A percentile compares a stretch with the other conserved stretches of the same genome.
These are phyloP conservation scores for Selaginella tamariscina DNA, from an alignment of 75 land plant genomes.

Conservation along the genomic window DNA sequence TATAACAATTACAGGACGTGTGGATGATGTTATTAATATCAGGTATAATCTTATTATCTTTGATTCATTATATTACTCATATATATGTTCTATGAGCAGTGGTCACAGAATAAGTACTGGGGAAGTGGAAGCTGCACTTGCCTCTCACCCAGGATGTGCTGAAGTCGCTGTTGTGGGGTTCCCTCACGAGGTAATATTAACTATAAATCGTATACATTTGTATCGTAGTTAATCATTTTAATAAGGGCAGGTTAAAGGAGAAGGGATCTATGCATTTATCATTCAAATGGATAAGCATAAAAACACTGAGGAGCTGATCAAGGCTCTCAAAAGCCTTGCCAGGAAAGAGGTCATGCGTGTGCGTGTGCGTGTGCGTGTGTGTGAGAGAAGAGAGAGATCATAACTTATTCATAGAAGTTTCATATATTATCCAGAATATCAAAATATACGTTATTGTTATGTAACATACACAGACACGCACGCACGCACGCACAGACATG, in stretches of 20 bases:
- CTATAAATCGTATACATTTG: not conserved
- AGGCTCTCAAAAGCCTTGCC: not conserved
- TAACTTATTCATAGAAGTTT: not conserved
- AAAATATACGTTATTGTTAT: too few species aligned
- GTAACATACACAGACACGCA: too few species aligned
- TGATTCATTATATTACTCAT: too few species aligned
- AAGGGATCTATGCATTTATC: slow-evolving; percentile 22
- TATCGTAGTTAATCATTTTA: slow-evolving; percentile 4
- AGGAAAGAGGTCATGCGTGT: slow-evolving; percentile 16
- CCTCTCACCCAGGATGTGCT: slow-evolving; percentile 17
- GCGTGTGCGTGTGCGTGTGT: not conserved
- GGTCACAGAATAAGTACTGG: slow-evolving; percentile 29
- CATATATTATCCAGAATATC: not conserved
- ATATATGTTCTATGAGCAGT: too few species aligned
- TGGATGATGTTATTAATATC: slow-evolving; percentile 32
- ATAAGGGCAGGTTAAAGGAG: slow-evolving; percentile 26
- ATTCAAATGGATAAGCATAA: slow-evolving; percentile 8
- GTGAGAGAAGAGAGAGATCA: not conserved
- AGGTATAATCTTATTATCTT: slow-evolving; percentile 15
- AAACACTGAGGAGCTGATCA: slow-evolving; percentile 15
- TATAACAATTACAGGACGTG: slow-evolving; percentile 25
- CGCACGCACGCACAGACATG: too few species aligned
- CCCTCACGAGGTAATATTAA: slow-evolving; percentile 15
- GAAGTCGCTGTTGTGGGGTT: slow-evolving; percentile 22
- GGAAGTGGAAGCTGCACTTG: slow-evolving; percentile 21